Base-by-base conservation (phyloP, 306 rosid genomes). In the Rosa rugosa region DNA sequence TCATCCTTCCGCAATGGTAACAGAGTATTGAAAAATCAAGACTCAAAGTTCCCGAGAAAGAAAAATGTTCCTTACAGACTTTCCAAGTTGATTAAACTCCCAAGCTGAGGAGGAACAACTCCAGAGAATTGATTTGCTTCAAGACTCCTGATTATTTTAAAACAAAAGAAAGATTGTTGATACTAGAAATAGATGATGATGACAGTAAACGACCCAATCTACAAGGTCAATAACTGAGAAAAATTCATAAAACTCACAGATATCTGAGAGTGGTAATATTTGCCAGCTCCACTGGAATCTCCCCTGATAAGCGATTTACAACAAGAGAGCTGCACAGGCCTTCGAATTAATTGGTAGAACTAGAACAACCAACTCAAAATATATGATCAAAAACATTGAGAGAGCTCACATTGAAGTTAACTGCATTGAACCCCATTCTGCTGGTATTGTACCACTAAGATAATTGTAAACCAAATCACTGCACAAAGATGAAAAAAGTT, bases 71-170 rank as follows among this genome's bases (percentile, higher is more conserved):
- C 67, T 88, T 85, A 94, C 98, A 94, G 76, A 79, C 56, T 23
- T 64, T 83, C 81, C 84, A 92, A 83, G 86, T 87, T 87, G 78
- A 70, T 25, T 57, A 94, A 82, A 77, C 63, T 85, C 73, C 97
- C 98, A 46, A 94, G 93, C 77, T 90, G 81, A 77, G 85, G 79
- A 63, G 97, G 97, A 73, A 92, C 78, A 73, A 51, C 63, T 46
- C 98, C 98, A 20, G 85, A 84, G 77, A 92, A 91, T 73, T 84
- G 92, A 82, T 94, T 94, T 67, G 88, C 87, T 89, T 89, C 98
- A 79, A 94, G 97, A 84, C 0, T 11, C 82, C 98, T 94, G 80
- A 85, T 83, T 44, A 34, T 31, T 42, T 23, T 13, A 13, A n/a
- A 38, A 31, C 11, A 62, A 31, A 31, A 63, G 23, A 71, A 4